Evolutionary conservation across 192 early-diverging fungal species (phyloP).

Genomic region (Coemansia sp.): DNA sequence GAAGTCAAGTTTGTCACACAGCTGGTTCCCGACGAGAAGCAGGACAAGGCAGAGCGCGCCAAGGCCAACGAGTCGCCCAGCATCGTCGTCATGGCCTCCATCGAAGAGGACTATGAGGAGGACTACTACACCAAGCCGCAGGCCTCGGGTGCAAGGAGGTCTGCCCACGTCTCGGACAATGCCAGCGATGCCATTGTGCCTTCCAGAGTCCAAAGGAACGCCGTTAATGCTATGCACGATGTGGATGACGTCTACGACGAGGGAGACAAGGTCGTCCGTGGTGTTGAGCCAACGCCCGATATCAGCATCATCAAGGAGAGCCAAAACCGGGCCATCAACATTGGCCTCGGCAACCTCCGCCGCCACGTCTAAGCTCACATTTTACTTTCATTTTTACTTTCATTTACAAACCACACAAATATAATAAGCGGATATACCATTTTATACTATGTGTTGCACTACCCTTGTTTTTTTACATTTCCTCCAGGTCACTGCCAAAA

Average conservation of each 20-base stretch:
- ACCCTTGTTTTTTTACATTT: slow-evolving; percentile 41
- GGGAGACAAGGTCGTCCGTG: slow-evolving; percentile 22
- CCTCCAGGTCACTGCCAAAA: slow-evolving; percentile 71
- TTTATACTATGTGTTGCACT: slow-evolving; percentile 21
- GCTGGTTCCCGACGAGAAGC: slow-evolving; percentile 20
- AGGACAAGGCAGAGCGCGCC: slow-evolving; percentile 12
- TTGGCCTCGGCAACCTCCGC: slow-evolving; percentile 46
- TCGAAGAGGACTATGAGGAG: slow-evolving; percentile 50
- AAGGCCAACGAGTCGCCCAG: slow-evolving; percentile 32
- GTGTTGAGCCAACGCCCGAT: slow-evolving; percentile 34
- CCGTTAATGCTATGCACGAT: neutral
- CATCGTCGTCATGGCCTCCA: slow-evolving; percentile 40
- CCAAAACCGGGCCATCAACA: slow-evolving; percentile 50
- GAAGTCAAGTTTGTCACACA: slow-evolving; percentile 40
- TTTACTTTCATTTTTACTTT: neutral
- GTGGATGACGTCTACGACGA: slow-evolving; percentile 9
- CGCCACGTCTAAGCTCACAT: slow-evolving; percentile 26
- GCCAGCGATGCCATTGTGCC: neutral
- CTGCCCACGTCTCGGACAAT: neutral
- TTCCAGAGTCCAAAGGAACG: slow-evolving; percentile 19
- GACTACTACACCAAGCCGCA: slow-evolving; percentile 21
- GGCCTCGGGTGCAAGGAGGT: neutral
- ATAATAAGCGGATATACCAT: slow-evolving; percentile 14
- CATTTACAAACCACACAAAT: neutral
- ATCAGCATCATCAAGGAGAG: slow-evolving; percentile 36